Evolutionary conservation across 1,284 basidiomycete genomes (phyloP).

Genomic region (Coniophora puteana): DNA sequence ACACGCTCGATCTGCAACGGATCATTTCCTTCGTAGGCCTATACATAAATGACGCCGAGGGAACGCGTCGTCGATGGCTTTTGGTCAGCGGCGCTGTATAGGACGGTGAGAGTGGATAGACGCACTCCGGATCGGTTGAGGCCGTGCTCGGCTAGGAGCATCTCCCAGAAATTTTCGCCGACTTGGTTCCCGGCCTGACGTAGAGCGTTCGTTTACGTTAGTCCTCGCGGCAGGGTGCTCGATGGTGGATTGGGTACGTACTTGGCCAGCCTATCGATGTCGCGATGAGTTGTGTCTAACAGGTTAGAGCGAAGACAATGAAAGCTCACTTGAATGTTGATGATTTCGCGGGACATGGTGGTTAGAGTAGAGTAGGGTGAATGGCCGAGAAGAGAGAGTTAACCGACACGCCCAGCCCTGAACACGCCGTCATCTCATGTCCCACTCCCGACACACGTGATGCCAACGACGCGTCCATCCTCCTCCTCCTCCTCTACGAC

Average conservation of each 20-base stretch:
- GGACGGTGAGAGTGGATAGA: conserved; percentile 9
- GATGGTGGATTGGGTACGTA: conserved; percentile 25
- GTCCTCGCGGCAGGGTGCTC: conserved; percentile 3
- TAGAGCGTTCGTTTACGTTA: conserved; percentile 14
- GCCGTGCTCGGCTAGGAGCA: conserved; percentile 79
- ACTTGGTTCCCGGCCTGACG: conserved; percentile 70
- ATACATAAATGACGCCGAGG: conserved; percentile 2
- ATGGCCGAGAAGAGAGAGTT: not conserved
- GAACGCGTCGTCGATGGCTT: no score
- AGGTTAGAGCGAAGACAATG: not conserved
- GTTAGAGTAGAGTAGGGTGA: conserved; percentile 12
- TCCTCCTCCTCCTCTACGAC: not conserved
- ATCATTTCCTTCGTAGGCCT: conserved; percentile 49
- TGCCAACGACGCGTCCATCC: conserved; percentile 9
- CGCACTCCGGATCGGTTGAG: conserved; percentile 67
- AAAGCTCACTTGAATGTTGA: conserved; percentile 57
- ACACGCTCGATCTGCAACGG: conserved; percentile 45
- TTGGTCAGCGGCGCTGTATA: no score
- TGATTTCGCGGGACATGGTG: conserved; percentile 54
- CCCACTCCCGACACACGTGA: conserved; percentile 20
- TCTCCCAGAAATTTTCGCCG: conserved; percentile 76
- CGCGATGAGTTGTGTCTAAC: conserved; percentile 4
- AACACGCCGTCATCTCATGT: conserved; percentile 2
- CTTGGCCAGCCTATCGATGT: conserved; percentile 53
- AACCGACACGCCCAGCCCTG: not conserved